phyloP scores from a whole-genome alignment of 2,329 filamentous ascomycete genomes.

The Cercospora sp. region DNA sequence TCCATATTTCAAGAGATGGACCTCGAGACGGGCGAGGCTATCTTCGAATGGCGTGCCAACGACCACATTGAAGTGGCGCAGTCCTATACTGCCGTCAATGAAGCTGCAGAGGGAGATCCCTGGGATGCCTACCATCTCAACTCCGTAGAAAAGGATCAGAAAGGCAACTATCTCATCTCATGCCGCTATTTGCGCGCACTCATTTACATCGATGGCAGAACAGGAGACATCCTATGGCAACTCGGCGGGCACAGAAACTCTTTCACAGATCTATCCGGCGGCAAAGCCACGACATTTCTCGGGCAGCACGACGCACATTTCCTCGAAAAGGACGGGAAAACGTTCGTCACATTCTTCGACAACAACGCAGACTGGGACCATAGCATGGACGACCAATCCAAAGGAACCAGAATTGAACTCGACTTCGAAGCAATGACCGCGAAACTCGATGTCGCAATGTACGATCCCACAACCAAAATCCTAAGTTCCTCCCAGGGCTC shows the following conservation, averaged over 20 bases:
- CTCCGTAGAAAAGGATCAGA: constrained; percentile 53
- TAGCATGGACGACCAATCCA: constrained; percentile 22
- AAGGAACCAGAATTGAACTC: constrained; percentile 27
- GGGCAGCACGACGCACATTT: constrained; percentile 56
- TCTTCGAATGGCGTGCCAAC: constrained; percentile 60
- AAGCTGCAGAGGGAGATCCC: constrained; percentile 44
- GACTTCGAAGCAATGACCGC: constrained; percentile 35
- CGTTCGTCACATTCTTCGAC: constrained; percentile 23
- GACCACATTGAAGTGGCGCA: constrained; percentile 54
- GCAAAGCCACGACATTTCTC: constrained; percentile 39
- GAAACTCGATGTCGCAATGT: constrained; percentile 31
- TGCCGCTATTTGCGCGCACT: constrained; percentile 53
- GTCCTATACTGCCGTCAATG: constrained; percentile 40
- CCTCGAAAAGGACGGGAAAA: constrained; percentile 41
- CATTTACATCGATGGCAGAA: constrained; percentile 49
- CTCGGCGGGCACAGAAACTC: constrained; percentile 41
- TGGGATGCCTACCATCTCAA: constrained; percentile 60
- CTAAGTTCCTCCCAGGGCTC: constrained; percentile 52
- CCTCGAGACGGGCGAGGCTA: constrained; percentile 53
- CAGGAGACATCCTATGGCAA: constrained; percentile 55
- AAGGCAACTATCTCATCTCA: constrained; percentile 57
- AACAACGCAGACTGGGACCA: constrained; percentile 38
- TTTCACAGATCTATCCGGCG: constrained; percentile 33
- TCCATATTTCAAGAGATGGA: constrained; percentile 44
- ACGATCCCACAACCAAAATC: constrained; percentile 37